Conservation (phyloP, 73 alveolate species). For the Stentor coeruleus region DNA sequence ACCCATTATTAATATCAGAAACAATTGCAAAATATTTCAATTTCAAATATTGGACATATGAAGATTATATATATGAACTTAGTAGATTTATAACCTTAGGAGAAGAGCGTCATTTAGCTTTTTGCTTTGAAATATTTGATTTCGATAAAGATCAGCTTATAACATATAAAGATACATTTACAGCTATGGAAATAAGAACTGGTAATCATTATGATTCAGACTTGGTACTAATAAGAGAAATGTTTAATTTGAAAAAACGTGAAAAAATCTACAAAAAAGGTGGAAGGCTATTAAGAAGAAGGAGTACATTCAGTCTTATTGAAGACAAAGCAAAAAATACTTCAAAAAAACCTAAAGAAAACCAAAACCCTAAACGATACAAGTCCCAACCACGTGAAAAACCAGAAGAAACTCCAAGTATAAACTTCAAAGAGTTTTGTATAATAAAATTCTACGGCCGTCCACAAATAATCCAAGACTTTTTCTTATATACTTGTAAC, state of each 20-base stretch:
- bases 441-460: background rate
- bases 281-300: background rate
- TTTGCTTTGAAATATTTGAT: slow-evolving; percentile 17
- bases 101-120: slow-evolving; percentile 6
- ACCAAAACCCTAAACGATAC: background rate
- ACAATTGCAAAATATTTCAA: background rate
- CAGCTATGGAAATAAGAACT: slow-evolving; percentile 7
- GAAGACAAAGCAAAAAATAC: background rate
- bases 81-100: background rate
- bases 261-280: background rate
- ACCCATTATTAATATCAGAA: background rate
- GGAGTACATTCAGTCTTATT: background rate
- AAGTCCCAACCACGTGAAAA: background rate
- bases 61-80: slow-evolving; percentile 7
- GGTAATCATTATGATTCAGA: slow-evolving; percentile 13
- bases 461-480: background rate
- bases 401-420: background rate
- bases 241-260: background rate
- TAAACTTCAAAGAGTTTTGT: background rate
- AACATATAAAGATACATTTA: background rate
- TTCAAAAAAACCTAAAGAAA: background rate
- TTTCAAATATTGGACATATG: background rate
- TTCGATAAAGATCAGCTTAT: background rate
- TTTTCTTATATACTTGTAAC: background rate
- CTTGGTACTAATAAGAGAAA: background rate